Conservation (phyloP, 345 rosid genomes). For the Geranium rotundifolium region DNA sequence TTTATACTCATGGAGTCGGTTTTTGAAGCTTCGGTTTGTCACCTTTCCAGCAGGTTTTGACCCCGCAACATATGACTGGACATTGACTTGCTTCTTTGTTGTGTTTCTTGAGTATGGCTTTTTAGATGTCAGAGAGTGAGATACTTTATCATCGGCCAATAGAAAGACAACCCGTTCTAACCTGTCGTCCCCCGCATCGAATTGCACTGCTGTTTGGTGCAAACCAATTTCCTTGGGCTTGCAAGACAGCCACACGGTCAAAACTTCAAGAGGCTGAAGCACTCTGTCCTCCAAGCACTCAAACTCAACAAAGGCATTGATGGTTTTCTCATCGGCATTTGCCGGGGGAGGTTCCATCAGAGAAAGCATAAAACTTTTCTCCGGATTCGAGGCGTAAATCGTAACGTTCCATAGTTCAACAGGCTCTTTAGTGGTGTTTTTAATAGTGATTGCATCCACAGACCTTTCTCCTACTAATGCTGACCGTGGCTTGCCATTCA, state of each 20-base stretch:
- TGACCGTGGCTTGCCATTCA: slow-evolving; percentile 51
- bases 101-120: slow-evolving; percentile 23
- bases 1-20: slow-evolving; percentile 26
- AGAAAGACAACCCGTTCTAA: slow-evolving; percentile 58
- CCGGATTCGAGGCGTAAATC: slow-evolving; percentile 56
- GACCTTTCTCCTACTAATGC: slow-evolving; percentile 44
- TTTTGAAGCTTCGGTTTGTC: background rate
- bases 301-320: slow-evolving; percentile 29
- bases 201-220: slow-evolving; percentile 50
- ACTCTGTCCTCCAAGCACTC: slow-evolving; percentile 65
- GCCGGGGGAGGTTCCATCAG: slow-evolving; percentile 48
- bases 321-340: slow-evolving; percentile 11
- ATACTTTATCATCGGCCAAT: slow-evolving; percentile 69
- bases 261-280: slow-evolving; percentile 51
- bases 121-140: slow-evolving; percentile 30
- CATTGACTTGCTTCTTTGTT: slow-evolving; percentile 20
- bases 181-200: slow-evolving; percentile 39
- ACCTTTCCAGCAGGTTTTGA: slow-evolving; percentile 15
- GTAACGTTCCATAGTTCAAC: slow-evolving; percentile 52
- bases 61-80: slow-evolving; percentile 17
- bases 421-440: slow-evolving; percentile 43
- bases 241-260: slow-evolving; percentile 70
- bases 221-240: slow-evolving; percentile 58
- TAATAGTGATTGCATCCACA: slow-evolving; percentile 36
- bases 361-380: slow-evolving; percentile 50